A percentile compares a stretch with the other conserved stretches of the same genome.
phyloP scores from a whole-genome alignment of 495 filamentous ascomycete genomes.

The Aspergillus coremiiformis region DNA sequence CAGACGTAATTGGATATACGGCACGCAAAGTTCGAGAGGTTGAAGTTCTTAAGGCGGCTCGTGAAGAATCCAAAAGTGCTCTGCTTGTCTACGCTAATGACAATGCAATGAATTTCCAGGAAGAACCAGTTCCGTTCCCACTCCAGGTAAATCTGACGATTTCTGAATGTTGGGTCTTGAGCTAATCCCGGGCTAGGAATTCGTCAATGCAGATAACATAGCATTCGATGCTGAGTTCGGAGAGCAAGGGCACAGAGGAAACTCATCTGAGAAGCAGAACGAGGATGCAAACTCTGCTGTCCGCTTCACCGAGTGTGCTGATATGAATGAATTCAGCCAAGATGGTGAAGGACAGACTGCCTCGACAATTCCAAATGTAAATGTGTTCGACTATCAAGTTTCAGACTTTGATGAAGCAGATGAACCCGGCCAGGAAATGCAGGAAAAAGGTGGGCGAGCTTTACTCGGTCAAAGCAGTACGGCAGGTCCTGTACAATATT shows the following conservation, averaged over 20 bases:
- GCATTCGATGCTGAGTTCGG: conserved; percentile 39
- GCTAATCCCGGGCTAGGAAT: conserved; percentile 24
- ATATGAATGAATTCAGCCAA: not conserved
- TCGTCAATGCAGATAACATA: conserved; percentile 42
- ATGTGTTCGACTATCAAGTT: conserved; percentile 41
- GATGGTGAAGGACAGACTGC: not conserved
- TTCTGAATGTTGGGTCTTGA: conserved; percentile 2
- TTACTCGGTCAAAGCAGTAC: conserved; percentile 17
- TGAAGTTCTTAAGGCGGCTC: conserved; percentile 46
- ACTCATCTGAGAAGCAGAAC: not conserved
- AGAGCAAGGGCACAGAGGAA: conserved; percentile 6
- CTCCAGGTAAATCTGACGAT: conserved; percentile 31
- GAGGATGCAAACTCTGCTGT: not conserved
- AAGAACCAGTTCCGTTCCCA: conserved; percentile 26
- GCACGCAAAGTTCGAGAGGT: conserved; percentile 40
- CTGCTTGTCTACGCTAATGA: conserved; percentile 48
- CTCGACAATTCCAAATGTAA: conserved; percentile 13
- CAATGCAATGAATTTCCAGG: conserved; percentile 29
- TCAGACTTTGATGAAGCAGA: conserved; percentile 27
- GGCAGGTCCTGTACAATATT: conserved; percentile 3
- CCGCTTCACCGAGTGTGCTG: not conserved
- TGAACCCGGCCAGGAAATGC: conserved; percentile 31
- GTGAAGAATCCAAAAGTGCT: conserved; percentile 40
- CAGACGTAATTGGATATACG: conserved; percentile 40
- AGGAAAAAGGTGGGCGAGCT: conserved; percentile 23